Percentiles rank a stretch among this genome's conserved stretches.
phyloP scores from a whole-genome alignment of 176 grass and related monocot genomes.

The Cenchrus fungigraminus region DNA sequence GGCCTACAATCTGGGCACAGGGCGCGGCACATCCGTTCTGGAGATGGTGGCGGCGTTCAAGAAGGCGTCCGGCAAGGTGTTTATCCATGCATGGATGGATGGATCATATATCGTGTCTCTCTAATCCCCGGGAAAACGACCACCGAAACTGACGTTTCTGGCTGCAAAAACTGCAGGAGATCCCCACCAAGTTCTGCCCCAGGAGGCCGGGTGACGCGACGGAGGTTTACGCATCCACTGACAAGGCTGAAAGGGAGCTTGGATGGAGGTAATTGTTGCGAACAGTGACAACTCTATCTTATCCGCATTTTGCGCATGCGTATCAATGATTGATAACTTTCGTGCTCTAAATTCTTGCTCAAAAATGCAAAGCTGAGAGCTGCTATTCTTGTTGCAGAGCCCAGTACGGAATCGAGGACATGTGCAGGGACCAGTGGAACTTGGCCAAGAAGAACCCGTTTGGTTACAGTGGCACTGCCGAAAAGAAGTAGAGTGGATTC shows the following conservation, averaged over 20 bases:
- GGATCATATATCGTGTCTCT: not conserved
- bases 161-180: conserved; percentile 65
- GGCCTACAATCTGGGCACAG: conserved; percentile 90
- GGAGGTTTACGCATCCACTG: conserved; percentile 77
- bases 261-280: conserved; percentile 69
- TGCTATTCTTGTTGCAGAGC: conserved; percentile 59
- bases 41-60: conserved; percentile 89
- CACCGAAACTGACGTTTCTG: conserved; percentile 42
- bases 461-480: conserved; percentile 52
- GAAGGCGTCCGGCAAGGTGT: conserved; percentile 85
- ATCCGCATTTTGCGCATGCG: not conserved
- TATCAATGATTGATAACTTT: not conserved
- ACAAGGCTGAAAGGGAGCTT: conserved; percentile 73
- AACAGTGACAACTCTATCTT: not conserved
- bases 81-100: not conserved
- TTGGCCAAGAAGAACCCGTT: conserved; percentile 90
- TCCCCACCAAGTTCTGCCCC: conserved; percentile 74
- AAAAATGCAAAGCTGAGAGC: not conserved
- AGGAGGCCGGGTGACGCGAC: conserved; percentile 84
- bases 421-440: conserved; percentile 97
- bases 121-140: not conserved
- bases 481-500: conserved; percentile 14
- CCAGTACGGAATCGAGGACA: conserved; percentile 72
- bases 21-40: conserved; percentile 79
- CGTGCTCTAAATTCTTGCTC: not conserved